A percentile compares a stretch with the other conserved stretches of the same genome.
phyloP scores from a whole-genome alignment of 2,329 filamentous ascomycete species.

The Neopestalotiopsis sp. region DNA sequence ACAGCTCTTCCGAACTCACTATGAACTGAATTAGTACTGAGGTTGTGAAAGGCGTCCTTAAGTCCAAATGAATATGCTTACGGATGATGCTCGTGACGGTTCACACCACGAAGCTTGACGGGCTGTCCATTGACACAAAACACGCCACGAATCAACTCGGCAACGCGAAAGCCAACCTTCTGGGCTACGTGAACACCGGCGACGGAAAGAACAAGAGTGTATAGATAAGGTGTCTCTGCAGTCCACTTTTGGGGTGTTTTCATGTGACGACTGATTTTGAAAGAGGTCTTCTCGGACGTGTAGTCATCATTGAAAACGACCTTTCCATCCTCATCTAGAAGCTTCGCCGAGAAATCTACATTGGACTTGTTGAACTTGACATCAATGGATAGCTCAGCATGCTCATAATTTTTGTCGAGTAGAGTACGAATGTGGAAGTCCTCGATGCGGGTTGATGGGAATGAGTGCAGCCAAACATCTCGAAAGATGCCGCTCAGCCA shows the following conservation, averaged over 20 bases:
- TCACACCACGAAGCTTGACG: conserved; percentile 70
- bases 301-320: conserved; percentile 32
- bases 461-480: conserved; percentile 69
- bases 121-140: conserved; percentile 69
- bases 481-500: conserved; percentile 72
- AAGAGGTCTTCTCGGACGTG: conserved; percentile 42
- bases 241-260: conserved; percentile 67
- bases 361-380: conserved; percentile 45
- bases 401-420: conserved; percentile 57
- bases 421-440: conserved; percentile 62
- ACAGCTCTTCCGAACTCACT: conserved; percentile 62
- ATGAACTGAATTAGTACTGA: background rate
- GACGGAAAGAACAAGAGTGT: conserved; percentile 50
- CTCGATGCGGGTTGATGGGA: conserved; percentile 58
- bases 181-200: conserved; percentile 50
- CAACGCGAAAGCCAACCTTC: conserved; percentile 66
- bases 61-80: conserved; percentile 1
- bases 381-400: conserved; percentile 57
- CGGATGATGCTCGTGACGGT: conserved; percentile 74
- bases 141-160: conserved; percentile 65
- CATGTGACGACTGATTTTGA: conserved; percentile 43
- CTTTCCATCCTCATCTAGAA: conserved; percentile 40
- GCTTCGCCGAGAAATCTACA: conserved; percentile 35
- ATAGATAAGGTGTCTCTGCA: conserved; percentile 69
- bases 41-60: background rate